Evolutionary conservation across 1,139 yeast species (phyloP), one percentile per base, ranked within the genome.

Genomic region (Yamadazyma atlantica): DNA sequence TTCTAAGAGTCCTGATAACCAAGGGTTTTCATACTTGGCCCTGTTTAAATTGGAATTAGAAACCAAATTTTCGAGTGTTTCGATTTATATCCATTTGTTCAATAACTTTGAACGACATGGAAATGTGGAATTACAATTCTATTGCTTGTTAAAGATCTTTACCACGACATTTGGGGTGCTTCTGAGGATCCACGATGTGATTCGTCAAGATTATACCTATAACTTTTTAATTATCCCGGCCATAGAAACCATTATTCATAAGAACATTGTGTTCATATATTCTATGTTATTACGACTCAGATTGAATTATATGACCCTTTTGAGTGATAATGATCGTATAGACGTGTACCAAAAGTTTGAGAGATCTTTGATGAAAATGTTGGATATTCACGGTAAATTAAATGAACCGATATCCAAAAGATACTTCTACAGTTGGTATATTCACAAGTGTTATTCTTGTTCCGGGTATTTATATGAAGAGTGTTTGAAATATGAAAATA

Each of bases 171-270:
- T 55, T 36, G 47, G 51, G 19, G 32, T 25, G 15, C 25, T 40
- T 17, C 27, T 24, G 7, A 21, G 10, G 23, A 32, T 29, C n/a
- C 23, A 19, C 8, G n/a, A 15, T 6, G 12, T 25, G 15, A 22
- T 36, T 8, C 33, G 28, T 25, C 15, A 25, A 14, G 40, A 36
- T 6, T 34, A 27, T n/a, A 18, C 15, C 6, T 34, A 30, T 14
- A 67, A 61, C 39, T 51, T 64, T 33, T 47, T 65, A 7, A 44
- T 67, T 36, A 64, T 59, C 35, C 69, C 73, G 1, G 37, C 54
- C 3, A 31, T 64, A 6, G 58, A 58, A 38, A 42, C 50, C 11
- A 44, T 58, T 44, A 48, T 65, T 17, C 73, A 66, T 37, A 61
- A 59, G 38, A 46, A 53, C 4, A 46, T 54, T 12, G 62, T 62